Conservation (phyloP, 192 early-diverging fungal genomes). For the Backusella tarrabulga region DNA sequence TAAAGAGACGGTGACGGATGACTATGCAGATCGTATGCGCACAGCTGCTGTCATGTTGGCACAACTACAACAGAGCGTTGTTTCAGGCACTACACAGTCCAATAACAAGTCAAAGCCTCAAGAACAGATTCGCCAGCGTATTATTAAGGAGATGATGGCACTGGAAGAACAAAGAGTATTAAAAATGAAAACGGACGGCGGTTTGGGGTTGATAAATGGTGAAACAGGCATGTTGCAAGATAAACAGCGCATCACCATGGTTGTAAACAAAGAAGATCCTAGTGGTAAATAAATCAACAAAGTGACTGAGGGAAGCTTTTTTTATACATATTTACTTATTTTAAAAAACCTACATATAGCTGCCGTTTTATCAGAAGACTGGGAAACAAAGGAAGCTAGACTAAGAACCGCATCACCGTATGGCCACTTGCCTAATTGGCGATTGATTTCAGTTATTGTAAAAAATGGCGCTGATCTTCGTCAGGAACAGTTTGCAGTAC, state of each 20-base stretch:
- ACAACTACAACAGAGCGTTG: conserved; percentile 74
- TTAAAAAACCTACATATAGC: conserved; percentile 44
- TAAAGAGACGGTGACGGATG: conserved; percentile 45
- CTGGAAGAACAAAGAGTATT: conserved; percentile 84
- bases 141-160: conserved; percentile 93
- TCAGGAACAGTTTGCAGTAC: conserved; percentile 96
- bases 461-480: conserved; percentile 94
- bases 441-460: conserved; percentile 88
- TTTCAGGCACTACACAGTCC: neutral
- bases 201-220: conserved; percentile 67
- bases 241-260: conserved; percentile 37
- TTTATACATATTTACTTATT: neutral
- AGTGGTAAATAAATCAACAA: conserved; percentile 27
- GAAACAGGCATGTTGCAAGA: conserved; percentile 55
- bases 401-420: conserved; percentile 85
- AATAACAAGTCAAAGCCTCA: conserved; percentile 40
- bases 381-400: conserved; percentile 82
- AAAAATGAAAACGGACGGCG: conserved; percentile 62
- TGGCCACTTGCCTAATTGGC: conserved; percentile 82
- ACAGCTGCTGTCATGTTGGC: conserved; percentile 96
- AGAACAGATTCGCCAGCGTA: conserved; percentile 84
- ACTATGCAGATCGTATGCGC: conserved; percentile 91
- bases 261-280: conserved; percentile 59
- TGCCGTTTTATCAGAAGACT: conserved; percentile 89
- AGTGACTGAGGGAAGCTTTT: neutral